phyloP scores from a whole-genome alignment of 345 rosid genomes.

The Pugionium dolabratum region DNA sequence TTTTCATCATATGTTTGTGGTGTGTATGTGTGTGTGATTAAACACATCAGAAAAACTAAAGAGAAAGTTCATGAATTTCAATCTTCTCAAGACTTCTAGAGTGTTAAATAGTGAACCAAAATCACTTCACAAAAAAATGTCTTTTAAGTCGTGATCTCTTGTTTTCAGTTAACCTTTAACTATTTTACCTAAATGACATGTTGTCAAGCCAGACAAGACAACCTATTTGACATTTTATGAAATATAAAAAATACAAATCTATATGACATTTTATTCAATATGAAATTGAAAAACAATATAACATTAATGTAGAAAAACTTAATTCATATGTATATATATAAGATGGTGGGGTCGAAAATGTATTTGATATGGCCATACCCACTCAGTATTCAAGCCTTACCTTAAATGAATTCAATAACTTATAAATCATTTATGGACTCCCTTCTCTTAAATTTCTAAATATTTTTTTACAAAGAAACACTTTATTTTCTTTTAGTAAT shows the following conservation, averaged over 20 bases:
- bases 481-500: neutral
- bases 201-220: slow-evolving; percentile 11
- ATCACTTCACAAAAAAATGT: neutral
- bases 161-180: neutral
- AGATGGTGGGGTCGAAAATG: slow-evolving; percentile 28
- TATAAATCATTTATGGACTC: slow-evolving; percentile 25
- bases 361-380: slow-evolving; percentile 30
- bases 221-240: neutral
- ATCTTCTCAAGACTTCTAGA: slow-evolving; percentile 15
- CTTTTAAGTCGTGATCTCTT: neutral
- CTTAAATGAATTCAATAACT: slow-evolving; percentile 25
- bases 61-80: slow-evolving; percentile 6
- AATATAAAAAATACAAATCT: too few species aligned
- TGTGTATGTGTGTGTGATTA: neutral
- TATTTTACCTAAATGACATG: neutral
- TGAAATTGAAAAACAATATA: too few species aligned
- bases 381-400: slow-evolving; percentile 21
- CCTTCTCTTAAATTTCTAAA: neutral
- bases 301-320: neutral
- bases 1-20: neutral
- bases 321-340: neutral
- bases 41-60: neutral
- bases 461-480: neutral
- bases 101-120: neutral
- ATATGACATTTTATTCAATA: too few species aligned